Evolutionary conservation across 164 flowering plant species (phyloP), one percentile per base, ranked within the genome.

Genomic region (Piper betle): DNA sequence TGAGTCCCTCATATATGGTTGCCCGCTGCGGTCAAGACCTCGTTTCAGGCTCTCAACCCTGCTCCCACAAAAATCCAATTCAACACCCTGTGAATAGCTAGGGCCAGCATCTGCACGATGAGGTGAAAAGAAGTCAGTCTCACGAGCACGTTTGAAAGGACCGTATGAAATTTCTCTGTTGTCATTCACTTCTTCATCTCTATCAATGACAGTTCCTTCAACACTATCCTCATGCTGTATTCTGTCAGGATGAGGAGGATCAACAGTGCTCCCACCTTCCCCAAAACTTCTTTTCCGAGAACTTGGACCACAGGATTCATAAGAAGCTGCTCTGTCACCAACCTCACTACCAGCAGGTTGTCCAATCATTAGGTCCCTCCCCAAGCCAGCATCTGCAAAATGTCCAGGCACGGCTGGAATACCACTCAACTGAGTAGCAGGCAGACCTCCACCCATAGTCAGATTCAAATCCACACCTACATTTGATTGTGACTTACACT

Each of bases 311-410:
- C 90, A 77, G 58, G 99, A 94, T 72, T 94, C 99, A 79, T 79
- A 90, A 53, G 99, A 94, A 62, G 97, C 85, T 58, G 97, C 99
- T 74, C 90, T 95, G 73, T 84, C 97, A 73, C 99, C 99, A 72
- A 87, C 89, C 74, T 93, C 99, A 79, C 99, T 94, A 39, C 92
- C 81, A 37, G 97, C 61, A 64, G 97, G 97, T 61, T 90, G 97
- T 61, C 97, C 91, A 63, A 84, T 81, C 65, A 80, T 75, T 66
- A 85, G 69, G 75, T 89, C 94, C 71, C 79, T 81, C 61, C 91
- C 91, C 69, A 82, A 72, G 68, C 70, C 74, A 11, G 60, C 68
- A 64, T 74, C 79, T 59, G 64, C 76, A 61, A 64, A 58, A 66
- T 69, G 77, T 39, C 69, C 82, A 62, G 80, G 68, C 60, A 61